Conservation (phyloP, 345 rosid species). For the Moringa oleifera region DNA sequence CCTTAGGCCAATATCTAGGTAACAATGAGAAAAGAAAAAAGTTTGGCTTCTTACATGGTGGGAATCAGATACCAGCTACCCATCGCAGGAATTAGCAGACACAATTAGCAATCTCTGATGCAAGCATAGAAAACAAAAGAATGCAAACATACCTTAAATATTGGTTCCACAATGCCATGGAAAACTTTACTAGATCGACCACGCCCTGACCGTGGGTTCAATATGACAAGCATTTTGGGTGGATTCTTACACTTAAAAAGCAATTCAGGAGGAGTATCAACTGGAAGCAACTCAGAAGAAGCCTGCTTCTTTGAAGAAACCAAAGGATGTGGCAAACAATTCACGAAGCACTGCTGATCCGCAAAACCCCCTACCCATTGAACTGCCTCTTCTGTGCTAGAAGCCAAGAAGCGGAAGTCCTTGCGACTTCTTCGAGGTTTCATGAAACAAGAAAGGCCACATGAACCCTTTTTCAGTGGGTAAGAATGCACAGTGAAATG, state of each 20-base stretch:
- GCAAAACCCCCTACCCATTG: slow-evolving; percentile 98
- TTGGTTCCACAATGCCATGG: slow-evolving; percentile 78
- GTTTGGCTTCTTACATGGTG: too few species aligned
- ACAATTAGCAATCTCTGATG: neutral
- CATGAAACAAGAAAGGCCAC: slow-evolving; percentile 67
- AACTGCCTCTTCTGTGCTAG: slow-evolving; percentile 78
- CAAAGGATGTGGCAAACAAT: slow-evolving; percentile 90
- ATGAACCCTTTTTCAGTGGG: slow-evolving; percentile 57
- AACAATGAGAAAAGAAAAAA: too few species aligned
- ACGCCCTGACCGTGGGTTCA: slow-evolving; percentile 90
- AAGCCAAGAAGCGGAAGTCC: slow-evolving; percentile 76
- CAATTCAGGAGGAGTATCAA: slow-evolving; percentile 85
- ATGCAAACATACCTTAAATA: slow-evolving; percentile 66
- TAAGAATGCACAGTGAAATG: slow-evolving; percentile 90
- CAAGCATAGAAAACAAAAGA: neutral
- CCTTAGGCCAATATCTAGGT: too few species aligned
- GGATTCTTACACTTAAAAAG: slow-evolving; percentile 87
- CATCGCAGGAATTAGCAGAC: too few species aligned
- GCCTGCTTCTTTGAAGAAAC: slow-evolving; percentile 86
- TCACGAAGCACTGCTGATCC: slow-evolving; percentile 87
- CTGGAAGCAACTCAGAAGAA: slow-evolving; percentile 71
- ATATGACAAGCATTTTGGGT: slow-evolving; percentile 89
- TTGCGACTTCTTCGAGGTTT: slow-evolving; percentile 74
- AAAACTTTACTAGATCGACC: slow-evolving; percentile 94
- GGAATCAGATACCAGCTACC: too few species aligned